Base-by-base conservation (phyloP, 257 asterid genomes). In the Solanum etuberosum region DNA sequence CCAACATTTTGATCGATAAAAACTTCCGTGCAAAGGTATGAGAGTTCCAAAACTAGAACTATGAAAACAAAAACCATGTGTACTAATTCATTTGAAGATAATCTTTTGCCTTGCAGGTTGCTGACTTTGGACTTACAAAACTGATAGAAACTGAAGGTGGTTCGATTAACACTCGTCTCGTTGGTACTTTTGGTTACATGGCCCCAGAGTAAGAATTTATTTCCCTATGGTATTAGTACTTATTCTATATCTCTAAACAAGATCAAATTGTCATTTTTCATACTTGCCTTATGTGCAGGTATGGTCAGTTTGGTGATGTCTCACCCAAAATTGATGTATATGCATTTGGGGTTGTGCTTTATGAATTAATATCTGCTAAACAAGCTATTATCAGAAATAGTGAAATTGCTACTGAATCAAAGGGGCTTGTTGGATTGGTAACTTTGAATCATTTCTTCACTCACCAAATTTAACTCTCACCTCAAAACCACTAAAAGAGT, bases 101-200 rank as follows among this genome's bases (percentile, higher is more conserved):
- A 37, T 83, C 37, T 21, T 34, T 74, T 70, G 43, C 16, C 61
- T n/a, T 86, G 71, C 86, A 95, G 98, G 99, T 96, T 88, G 98
- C 98, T 34, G 99, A 95, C 87, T 96, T 96, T 90, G 99, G 99
- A 5, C 98, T 96, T 14, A 70, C 99, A 16, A 96, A 94, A 86
- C 93, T 96, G 87, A 93, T 96, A 11, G 95, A 93, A 90, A 96
- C 92, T 29, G 99, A 97, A 37, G 91, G 96, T 85, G 89, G 91
- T 87, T 96, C 99, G 42, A 38, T 94, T 46, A 95, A 92, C 83
- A 95, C 98, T 38, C 96, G 98, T 65, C 94, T 96, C 5, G 95
- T 95, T 71, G 99, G 99, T 32, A 96, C 99, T 6, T 94, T 94
- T 34, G 98, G 99, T 61, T 96, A 96, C 93, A 93, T 96, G 98